A percentile compares a stretch with the other conserved stretches of the same genome.
These are phyloP conservation scores for Teratosphaeria epicoccoides DNA, from an alignment of 2,329 filamentous ascomycete species.

Conservation along the genomic window DNA sequence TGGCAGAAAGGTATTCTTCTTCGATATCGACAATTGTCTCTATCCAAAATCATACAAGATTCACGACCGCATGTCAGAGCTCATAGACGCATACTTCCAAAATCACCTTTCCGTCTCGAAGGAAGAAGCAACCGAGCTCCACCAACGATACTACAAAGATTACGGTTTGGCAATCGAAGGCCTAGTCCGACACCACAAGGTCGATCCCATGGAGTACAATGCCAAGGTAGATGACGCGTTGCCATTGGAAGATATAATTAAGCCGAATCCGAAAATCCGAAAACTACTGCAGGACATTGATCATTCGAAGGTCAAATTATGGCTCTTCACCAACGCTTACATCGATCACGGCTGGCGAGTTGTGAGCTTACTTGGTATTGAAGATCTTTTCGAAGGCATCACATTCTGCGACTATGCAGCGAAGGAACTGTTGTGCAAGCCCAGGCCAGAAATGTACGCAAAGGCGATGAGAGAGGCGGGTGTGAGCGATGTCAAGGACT, in stretches of 20 bases:
- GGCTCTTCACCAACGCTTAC: slow-evolving; percentile 96
- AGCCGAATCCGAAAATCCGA: slow-evolving; percentile 64
- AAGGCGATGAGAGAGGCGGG: slow-evolving; percentile 84
- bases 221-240: slow-evolving; percentile 87
- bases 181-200: slow-evolving; percentile 84
- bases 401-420: slow-evolving; percentile 85
- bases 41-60: slow-evolving; percentile 72
- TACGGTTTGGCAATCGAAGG: slow-evolving; percentile 98
- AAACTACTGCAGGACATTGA: slow-evolving; percentile 74
- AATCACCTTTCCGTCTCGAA: slow-evolving; percentile 61
- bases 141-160: slow-evolving; percentile 85
- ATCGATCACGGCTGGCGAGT: slow-evolving; percentile 77
- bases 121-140: slow-evolving; percentile 74
- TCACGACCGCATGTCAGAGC: slow-evolving; percentile 73
- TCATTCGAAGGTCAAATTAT: slow-evolving; percentile 68
- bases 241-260: slow-evolving; percentile 74
- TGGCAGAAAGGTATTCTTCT: slow-evolving; percentile 44
- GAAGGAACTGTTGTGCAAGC: slow-evolving; percentile 74
- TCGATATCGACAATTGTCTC: slow-evolving; percentile 97
- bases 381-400: slow-evolving; percentile 86
- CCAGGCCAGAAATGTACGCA: slow-evolving; percentile 66
- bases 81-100: slow-evolving; percentile 61
- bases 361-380: slow-evolving; percentile 66
- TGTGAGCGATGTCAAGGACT: slow-evolving; percentile 55
- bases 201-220: slow-evolving; percentile 93